phyloP scores from a whole-genome alignment of 192 early-diverging fungal species.

The Mortierella antarctica region DNA sequence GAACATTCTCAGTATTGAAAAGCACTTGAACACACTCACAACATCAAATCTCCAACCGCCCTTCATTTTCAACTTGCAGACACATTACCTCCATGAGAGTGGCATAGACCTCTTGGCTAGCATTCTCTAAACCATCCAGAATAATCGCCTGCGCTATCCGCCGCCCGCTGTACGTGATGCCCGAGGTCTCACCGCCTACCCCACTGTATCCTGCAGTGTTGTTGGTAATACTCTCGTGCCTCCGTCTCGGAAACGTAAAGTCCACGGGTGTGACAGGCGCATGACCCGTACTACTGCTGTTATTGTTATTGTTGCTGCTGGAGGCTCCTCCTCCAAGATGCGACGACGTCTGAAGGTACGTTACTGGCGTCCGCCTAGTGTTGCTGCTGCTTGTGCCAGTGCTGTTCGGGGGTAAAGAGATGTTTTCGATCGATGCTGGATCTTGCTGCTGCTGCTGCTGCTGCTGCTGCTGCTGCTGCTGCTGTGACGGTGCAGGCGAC shows the following conservation, averaged over 20 bases:
- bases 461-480: background rate
- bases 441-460: background rate
- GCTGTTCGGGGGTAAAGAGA: background rate
- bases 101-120: conserved; percentile 46
- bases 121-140: conserved; percentile 50
- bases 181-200: conserved; percentile 20
- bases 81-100: conserved; percentile 48
- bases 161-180: conserved; percentile 30
- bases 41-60: background rate
- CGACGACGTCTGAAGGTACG: conserved; percentile 2
- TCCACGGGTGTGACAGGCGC: conserved; percentile 48
- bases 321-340: conserved; percentile 9
- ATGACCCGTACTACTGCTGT: background rate
- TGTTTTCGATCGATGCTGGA: conserved; percentile 2
- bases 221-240: conserved; percentile 46
- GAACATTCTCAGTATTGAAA: background rate
- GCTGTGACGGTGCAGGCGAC: background rate
- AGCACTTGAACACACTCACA: background rate
- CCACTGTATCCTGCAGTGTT: conserved; percentile 18
- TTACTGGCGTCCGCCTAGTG: background rate
- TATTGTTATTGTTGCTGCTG: background rate
- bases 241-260: conserved; percentile 48
- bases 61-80: background rate
- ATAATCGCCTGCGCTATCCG: conserved; percentile 55
- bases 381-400: conserved; percentile 4